phyloP scores from a whole-genome alignment of 1,284 basidiomycete genomes.

The Austropuccinia psidii region DNA sequence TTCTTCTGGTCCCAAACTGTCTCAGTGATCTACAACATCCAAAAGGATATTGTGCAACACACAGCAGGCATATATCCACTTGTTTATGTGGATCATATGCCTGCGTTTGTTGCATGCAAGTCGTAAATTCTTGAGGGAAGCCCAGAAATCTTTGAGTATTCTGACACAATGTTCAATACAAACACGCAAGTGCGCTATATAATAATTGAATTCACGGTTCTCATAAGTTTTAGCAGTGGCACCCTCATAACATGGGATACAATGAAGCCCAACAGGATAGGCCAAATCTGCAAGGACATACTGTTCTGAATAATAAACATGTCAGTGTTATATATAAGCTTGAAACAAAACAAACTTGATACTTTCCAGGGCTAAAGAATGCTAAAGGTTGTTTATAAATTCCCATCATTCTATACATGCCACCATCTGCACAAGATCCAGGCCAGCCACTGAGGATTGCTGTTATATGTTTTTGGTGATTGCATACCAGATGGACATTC shows the following conservation, averaged over 20 bases:
- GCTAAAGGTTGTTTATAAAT: not conserved
- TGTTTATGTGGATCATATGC: not conserved
- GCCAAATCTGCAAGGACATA: not conserved
- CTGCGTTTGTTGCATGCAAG: not conserved
- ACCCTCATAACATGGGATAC: not conserved
- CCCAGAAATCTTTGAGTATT: not conserved
- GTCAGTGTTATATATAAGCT: too few relatives aligned
- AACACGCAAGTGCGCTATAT: not conserved
- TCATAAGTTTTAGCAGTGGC: not conserved
- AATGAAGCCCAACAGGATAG: not conserved
- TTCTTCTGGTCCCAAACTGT: too few relatives aligned
- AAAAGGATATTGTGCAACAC: not conserved
- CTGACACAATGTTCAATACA: not conserved
- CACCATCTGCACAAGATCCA: not conserved
- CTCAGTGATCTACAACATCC: not conserved
- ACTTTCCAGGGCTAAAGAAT: conserved; percentile 2
- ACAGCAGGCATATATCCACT: not conserved
- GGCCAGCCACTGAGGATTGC: too few relatives aligned
- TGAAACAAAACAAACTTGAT: too few relatives aligned
- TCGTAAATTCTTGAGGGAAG: not conserved
- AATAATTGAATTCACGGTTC: conserved; percentile 12
- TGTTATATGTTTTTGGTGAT: too few relatives aligned
- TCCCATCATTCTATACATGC: not conserved
- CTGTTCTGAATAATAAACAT: not conserved
- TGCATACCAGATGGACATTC: not conserved